Evolutionary conservation across 2,329 filamentous ascomycete genomes (phyloP).

Genomic region (Lecanicillium sp.): DNA sequence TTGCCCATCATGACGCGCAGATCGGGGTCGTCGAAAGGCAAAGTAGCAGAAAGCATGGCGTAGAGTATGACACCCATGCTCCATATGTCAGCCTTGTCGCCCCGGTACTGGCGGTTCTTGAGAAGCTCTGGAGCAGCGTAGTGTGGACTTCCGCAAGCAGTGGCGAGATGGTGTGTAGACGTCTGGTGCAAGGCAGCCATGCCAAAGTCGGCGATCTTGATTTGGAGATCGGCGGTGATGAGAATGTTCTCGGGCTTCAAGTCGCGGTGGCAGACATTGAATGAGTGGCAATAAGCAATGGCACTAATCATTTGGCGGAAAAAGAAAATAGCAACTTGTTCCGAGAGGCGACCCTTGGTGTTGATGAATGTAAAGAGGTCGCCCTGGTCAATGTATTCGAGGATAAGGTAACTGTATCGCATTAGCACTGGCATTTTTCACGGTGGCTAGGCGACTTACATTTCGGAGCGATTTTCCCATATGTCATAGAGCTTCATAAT

Average conservation of each 20-base stretch:
- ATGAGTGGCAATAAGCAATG: conserved; percentile 84
- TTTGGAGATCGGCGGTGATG: conserved; percentile 64
- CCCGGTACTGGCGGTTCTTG: conserved; percentile 68
- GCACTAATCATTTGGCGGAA: conserved; percentile 93
- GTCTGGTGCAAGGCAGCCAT: conserved; percentile 92
- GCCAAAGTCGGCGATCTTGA: conserved; percentile 96
- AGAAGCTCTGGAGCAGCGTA: conserved; percentile 94
- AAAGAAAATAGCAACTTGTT: conserved; percentile 74
- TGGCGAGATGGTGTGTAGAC: conserved; percentile 69
- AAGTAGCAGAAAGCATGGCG: conserved; percentile 73
- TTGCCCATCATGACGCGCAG: conserved; percentile 56
- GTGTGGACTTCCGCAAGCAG: conserved; percentile 92
- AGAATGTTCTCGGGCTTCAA: conserved; percentile 97
- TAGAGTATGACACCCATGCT: conserved; percentile 87
- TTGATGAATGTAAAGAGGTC: conserved; percentile 88
- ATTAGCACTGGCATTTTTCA: conserved; percentile 15
- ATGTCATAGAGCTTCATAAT: conserved; percentile 94
- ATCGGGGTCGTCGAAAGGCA: conserved; percentile 73
- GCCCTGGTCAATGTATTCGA: conserved; percentile 76
- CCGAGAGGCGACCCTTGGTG: conserved; percentile 62
- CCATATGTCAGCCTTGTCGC: conserved; percentile 88
- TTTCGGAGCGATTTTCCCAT: conserved; percentile 92
- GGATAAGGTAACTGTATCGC: conserved; percentile 73
- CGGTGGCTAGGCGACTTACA: conserved; percentile 52
- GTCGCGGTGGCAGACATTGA: conserved; percentile 94